phyloP scores from a whole-genome alignment of 768 basidiomycete species.

The Tulasnella sp. region DNA sequence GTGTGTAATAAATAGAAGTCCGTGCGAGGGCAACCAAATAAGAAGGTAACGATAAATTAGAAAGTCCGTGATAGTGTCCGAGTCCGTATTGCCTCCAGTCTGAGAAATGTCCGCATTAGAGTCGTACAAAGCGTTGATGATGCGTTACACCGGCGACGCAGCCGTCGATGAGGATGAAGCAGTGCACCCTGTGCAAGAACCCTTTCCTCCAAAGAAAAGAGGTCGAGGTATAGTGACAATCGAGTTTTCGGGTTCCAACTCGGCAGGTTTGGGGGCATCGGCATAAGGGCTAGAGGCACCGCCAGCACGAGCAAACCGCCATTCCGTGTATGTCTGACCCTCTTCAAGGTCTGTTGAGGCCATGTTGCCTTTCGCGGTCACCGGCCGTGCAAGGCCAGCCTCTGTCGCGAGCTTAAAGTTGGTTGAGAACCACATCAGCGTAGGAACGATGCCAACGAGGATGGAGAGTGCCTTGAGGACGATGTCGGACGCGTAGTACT shows the following conservation, averaged over 20 bases:
- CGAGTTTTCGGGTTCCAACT: not conserved
- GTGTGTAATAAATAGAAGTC: not conserved
- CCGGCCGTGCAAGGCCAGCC: not conserved
- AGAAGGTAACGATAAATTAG: not conserved
- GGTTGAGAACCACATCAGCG: conserved; percentile 9
- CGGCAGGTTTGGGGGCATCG: not conserved
- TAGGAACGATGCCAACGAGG: conserved; percentile 20
- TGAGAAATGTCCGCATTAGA: not conserved
- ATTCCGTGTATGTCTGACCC: not conserved
- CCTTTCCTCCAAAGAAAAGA: not conserved
- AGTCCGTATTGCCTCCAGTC: not conserved
- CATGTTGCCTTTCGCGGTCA: conserved; percentile 1
- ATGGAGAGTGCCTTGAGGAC: conserved; percentile 8
- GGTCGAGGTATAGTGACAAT: not conserved
- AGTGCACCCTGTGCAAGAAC: not conserved
- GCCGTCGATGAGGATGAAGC: not conserved
- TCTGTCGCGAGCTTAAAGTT: not conserved
- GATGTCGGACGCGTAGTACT: not conserved
- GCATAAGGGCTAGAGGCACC: not conserved
- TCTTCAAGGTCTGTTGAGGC: conserved; percentile 1
- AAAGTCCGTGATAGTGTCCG: not conserved
- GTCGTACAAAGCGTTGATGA: not conserved
- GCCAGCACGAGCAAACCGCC: not conserved
- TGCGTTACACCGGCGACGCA: not conserved
- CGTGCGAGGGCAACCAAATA: not conserved